Evolutionary conservation across 2,329 filamentous ascomycete genomes (phyloP), one percentile per base, ranked within the genome.

Genomic region (Dryadomyces quercivorus): DNA sequence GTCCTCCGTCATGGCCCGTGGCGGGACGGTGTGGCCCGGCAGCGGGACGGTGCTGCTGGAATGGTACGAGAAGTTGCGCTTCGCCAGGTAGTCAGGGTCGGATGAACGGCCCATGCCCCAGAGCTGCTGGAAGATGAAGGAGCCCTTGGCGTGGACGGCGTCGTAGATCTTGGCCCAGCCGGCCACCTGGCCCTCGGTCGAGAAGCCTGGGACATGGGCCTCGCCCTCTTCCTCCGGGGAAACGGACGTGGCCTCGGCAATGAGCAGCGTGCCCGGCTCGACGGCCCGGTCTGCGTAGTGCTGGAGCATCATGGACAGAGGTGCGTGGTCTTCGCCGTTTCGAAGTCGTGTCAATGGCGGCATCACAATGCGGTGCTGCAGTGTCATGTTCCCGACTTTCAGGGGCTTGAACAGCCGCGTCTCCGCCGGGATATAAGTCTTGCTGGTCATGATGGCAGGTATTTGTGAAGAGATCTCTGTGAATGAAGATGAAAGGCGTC

Each of bases 101-200:
- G 69, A 70, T 21, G 63, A 63, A 0, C 71, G 69, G 0, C 71
- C 71, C 0, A 70, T 66, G 13, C 66, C 64, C 69, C 70, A 85
- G 0, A 86, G 70, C 65, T 86, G 84, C n/a, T 74, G 64, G 65
- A 75, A 85, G 57, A 84, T 80, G 61, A 72, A 77, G 43, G 72
- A 74, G 45, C 79, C 79, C 59, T 80, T 78, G 31, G 71, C 71
- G 66, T 86, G 84, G 1, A 86, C 81, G 1, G 75, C 77, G 50
- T 79, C 74, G 1, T 77, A 80, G 31, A 86, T 68, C 54, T 72
- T 68, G 15, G 73, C 76, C 83, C 82, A 86, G 0, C 71, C 76
- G 0, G 71, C 70, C 48, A 78, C 70, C 59, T 84, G 81, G 21
- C 69, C 72, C 1, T 72, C 64, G 45, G 65, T 75, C 60, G 72